phyloP scores from a whole-genome alignment of 441 rosid species.

The Brassica hybrid region DNA sequence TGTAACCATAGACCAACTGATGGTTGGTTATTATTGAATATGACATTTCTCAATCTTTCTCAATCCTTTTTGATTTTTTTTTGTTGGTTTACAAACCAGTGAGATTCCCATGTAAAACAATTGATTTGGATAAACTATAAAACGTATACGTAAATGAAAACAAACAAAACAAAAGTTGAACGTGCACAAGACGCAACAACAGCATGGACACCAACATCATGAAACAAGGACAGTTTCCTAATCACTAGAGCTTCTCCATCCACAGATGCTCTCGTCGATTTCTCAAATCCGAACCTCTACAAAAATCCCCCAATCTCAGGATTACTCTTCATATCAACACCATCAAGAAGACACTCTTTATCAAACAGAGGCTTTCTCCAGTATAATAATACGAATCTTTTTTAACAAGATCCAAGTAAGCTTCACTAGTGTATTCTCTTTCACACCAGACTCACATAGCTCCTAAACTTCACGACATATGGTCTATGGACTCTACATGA shows the following conservation, averaged over 20 bases:
- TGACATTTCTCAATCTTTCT: neutral
- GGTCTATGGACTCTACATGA: conserved; percentile 63
- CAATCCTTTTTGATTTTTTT: too few species aligned
- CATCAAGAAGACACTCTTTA: conserved; percentile 37
- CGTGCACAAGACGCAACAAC: too few species aligned
- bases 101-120: neutral
- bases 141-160: conserved; percentile 5
- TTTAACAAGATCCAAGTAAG: too few species aligned
- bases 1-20: too few species aligned
- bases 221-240: conserved; percentile 69
- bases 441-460: too few species aligned
- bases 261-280: conserved; percentile 72
- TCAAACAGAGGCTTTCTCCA: conserved; percentile 59
- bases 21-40: neutral
- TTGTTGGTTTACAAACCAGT: neutral
- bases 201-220: conserved; percentile 48
- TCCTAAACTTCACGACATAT: too few species aligned
- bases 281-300: conserved; percentile 70
- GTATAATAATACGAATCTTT: too few species aligned
- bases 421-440: too few species aligned
- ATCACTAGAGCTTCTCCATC: conserved; percentile 74
- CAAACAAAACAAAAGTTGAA: conserved; percentile 22
- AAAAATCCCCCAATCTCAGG: conserved; percentile 74
- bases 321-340: conserved; percentile 42
- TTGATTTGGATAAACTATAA: neutral